Evolutionary conservation across 148 eudicot genomes (phyloP).

Genomic region (Rhododendron williamsianum): DNA sequence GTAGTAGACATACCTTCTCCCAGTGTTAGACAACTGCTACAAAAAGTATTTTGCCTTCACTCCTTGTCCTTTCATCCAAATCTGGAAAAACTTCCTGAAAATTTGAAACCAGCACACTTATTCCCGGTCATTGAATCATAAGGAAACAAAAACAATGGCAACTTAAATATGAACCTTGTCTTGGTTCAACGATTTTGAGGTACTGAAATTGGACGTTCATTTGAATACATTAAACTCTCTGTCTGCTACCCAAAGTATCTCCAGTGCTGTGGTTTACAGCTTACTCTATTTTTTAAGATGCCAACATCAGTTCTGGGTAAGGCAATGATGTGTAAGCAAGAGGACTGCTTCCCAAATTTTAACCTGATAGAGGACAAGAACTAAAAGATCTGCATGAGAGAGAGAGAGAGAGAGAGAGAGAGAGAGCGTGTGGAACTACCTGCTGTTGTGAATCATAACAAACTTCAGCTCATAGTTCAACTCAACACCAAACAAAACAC

Average conservation of each 20-base stretch:
- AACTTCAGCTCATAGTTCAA: not conserved
- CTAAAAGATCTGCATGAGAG: not conserved
- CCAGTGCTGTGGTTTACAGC: not conserved
- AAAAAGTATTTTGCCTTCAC: not conserved
- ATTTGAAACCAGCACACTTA: not conserved
- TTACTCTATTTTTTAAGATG: not conserved
- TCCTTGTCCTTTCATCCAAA: not conserved
- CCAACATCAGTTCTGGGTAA: not conserved
- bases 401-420: not conserved
- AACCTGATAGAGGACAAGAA: not conserved
- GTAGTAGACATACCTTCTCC: not conserved
- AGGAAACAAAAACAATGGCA: not conserved
- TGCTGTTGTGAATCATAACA: not conserved
- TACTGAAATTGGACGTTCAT: not conserved
- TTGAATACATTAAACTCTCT: not conserved
- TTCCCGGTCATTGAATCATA: not conserved
- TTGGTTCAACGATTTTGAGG: not conserved
- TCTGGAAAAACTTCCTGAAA: not conserved
- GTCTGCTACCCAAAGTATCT: not conserved
- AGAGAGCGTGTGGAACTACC: not conserved
- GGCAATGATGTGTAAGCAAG: not conserved
- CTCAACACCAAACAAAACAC: not conserved
- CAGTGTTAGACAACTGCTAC: not conserved
- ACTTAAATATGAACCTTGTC: not conserved
- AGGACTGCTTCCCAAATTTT: not conserved